Evolutionary conservation across 148 eudicot genomes (phyloP).

Genomic region (Fagopyrum tataricum): DNA sequence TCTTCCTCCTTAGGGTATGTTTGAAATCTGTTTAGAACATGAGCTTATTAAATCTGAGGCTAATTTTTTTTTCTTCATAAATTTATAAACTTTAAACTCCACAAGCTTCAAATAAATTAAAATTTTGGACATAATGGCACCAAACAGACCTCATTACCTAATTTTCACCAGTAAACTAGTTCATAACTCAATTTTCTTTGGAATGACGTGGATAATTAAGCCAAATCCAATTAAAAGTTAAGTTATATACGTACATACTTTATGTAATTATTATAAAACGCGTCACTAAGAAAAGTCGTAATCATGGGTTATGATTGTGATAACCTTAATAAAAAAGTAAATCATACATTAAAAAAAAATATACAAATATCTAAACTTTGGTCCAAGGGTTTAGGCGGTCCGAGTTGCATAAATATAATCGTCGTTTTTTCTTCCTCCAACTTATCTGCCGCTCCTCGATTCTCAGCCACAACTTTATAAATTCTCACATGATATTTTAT

Average conservation of each 20-base stretch:
- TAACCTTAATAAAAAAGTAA: neutral
- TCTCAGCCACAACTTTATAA: slow-evolving; percentile 8
- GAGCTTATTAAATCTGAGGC: no score
- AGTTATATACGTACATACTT: neutral
- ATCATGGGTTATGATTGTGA: neutral
- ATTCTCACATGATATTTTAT: neutral
- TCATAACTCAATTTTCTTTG: no score
- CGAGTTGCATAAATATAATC: neutral
- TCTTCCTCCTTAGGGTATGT: no score
- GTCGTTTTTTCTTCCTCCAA: neutral
- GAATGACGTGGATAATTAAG: no score
- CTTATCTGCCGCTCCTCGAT: neutral
- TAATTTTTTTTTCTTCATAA: no score
- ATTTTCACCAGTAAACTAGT: no score
- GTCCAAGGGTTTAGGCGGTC: slow-evolving; percentile 3
- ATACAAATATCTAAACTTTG: neutral
- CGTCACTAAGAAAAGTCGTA: neutral
- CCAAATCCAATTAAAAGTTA: neutral
- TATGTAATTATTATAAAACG: neutral
- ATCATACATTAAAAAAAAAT: neutral
- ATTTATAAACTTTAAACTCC: no score
- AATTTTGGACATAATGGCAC: no score
- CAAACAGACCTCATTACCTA: no score
- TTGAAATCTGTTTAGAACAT: no score
- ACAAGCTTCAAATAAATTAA: no score